phyloP scores from a whole-genome alignment of 2,329 filamentous ascomycete species.

The Sclerotinia spermophila region DNA sequence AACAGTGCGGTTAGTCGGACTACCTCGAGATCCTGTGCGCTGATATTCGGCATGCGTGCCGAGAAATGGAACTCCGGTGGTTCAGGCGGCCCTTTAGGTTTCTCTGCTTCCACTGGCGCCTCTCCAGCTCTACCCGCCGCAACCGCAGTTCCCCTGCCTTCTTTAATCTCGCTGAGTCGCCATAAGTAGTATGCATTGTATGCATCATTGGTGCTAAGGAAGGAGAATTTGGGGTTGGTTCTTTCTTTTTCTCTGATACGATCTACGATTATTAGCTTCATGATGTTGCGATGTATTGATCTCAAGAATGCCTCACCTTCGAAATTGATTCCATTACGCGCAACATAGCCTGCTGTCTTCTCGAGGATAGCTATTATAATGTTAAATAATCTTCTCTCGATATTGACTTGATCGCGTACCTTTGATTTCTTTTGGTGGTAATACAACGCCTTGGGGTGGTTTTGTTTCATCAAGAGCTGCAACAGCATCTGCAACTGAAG shows the following conservation, averaged over 20 bases:
- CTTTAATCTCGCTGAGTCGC: slow-evolving; percentile 81
- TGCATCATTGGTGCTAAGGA: slow-evolving; percentile 73
- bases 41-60: slow-evolving; percentile 95
- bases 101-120: slow-evolving; percentile 53
- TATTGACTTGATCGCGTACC: slow-evolving; percentile 37
- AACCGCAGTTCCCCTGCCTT: slow-evolving; percentile 75
- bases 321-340: slow-evolving; percentile 59
- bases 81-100: slow-evolving; percentile 76
- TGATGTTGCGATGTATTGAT: neutral
- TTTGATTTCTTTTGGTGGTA: slow-evolving; percentile 81
- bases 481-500: slow-evolving; percentile 43
- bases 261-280: slow-evolving; percentile 46
- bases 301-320: slow-evolving; percentile 44
- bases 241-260: slow-evolving; percentile 81
- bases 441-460: slow-evolving; percentile 76
- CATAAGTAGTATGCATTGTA: slow-evolving; percentile 89
- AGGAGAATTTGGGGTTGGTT: slow-evolving; percentile 86
- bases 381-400: slow-evolving; percentile 38
- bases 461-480: slow-evolving; percentile 64
- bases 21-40: slow-evolving; percentile 80
- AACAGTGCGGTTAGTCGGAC: slow-evolving; percentile 80
- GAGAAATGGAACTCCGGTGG: slow-evolving; percentile 90
- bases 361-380: slow-evolving; percentile 62
- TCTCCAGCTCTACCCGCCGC: slow-evolving; percentile 72
- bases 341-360: slow-evolving; percentile 91